Percentiles rank a stretch among this genome's conserved stretches.
phyloP scores from a whole-genome alignment of 805 yeast species.

The Nakazawaea wickerhamii region DNA sequence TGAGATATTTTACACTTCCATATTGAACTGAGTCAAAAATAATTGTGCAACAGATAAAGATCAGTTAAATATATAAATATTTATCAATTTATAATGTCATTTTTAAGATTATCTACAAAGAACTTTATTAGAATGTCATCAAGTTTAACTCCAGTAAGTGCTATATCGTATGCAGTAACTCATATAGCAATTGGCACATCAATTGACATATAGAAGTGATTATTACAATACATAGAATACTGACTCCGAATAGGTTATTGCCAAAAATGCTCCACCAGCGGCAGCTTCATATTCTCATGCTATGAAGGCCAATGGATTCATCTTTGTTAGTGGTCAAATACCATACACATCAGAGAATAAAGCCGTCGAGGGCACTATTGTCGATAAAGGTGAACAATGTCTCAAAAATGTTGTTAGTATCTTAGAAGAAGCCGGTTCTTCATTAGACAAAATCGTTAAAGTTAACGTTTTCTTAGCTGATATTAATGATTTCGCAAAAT shows the following conservation, averaged over 20 bases:
- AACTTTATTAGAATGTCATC: constrained; percentile 27
- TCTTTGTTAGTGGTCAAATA: constrained; percentile 93
- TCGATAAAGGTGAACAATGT: constrained; percentile 73
- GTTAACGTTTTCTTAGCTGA: constrained; percentile 88
- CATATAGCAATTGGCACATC: not conserved
- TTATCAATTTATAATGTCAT: not conserved
- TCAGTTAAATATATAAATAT: not conserved
- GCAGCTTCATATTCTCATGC: constrained; percentile 98
- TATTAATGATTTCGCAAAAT: constrained; percentile 77
- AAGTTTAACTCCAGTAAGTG: constrained; percentile 31
- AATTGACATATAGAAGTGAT: too few species aligned
- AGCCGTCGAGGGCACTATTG: constrained; percentile 70
- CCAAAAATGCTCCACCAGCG: constrained; percentile 87
- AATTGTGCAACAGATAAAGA: not conserved
- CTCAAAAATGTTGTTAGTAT: constrained; percentile 65
- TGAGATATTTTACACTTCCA: too few species aligned
- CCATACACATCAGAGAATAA: constrained; percentile 82
- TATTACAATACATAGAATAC: too few species aligned
- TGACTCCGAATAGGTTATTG: constrained; percentile 38
- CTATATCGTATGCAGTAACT: not conserved
- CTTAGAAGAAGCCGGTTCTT: constrained; percentile 80
- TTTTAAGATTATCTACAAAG: constrained; percentile 8
- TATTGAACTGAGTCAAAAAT: too few species aligned
- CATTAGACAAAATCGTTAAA: constrained; percentile 79
- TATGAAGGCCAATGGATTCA: constrained; percentile 80